Evolutionary conservation across 2,329 filamentous ascomycete genomes (phyloP), one percentile per base, ranked within the genome.

Genomic region (Aspergillus sergii): DNA sequence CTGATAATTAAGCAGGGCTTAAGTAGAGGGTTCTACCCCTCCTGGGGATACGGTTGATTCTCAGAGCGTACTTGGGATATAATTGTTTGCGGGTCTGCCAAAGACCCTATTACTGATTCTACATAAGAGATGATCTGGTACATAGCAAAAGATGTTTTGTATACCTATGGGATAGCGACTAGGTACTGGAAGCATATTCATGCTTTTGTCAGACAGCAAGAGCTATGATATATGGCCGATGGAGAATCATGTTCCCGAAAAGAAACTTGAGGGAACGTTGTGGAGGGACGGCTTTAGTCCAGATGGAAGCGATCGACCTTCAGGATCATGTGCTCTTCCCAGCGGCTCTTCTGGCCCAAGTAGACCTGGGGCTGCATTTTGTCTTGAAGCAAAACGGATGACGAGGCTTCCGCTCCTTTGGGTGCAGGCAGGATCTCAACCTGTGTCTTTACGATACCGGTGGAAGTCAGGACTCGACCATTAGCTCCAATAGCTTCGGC

Each of bases 401-500:
- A 14, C 1, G 59, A 59, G 2, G 43, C 11, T 8, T 34, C 36
- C 43, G 50, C 50, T 5, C 23, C 54, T 30, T 57, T 34, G 19
- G 30, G 23, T 23, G 67, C 62, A 28, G 69, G 68, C 12, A 73
- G 43, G 7, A 73, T 62, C 30, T 71, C 66, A 7, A 68, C 56
- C 56, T 72, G 66, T 10, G 70, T 59, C 61, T 61, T 68, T 46
- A 67, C 68, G 39, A 65, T 51, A 4, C 64, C 64, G 9, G 73
- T 75, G 2, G 67, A 68, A 69, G 66, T 68, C 50, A 76, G 63
- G 21, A 76, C 66, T 6, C 64, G 62, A 28, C 73, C 74, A 9
- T 60, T 67, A 11, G 60, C 66, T 10, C 69, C 71, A 36, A 78
- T 46, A 3, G 74, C 74, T 59, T 83, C 80, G 8, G 80, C 81